These are phyloP conservation scores for Oryza meridionalis DNA, from an alignment of 176 grass and related monocot species.

Conservation along the genomic window DNA sequence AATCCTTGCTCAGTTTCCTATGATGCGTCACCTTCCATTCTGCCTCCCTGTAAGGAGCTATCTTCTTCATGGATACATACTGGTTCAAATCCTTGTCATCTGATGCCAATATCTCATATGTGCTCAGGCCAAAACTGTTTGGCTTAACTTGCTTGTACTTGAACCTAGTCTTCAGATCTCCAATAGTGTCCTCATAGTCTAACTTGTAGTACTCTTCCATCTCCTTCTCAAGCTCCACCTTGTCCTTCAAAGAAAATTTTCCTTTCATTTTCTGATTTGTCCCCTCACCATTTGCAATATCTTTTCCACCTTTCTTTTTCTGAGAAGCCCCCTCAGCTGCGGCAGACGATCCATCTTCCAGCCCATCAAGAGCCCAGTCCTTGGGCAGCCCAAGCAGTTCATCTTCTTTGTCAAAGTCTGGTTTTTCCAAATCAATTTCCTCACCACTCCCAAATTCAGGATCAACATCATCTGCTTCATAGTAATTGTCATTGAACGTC, in stretches of 20 bases:
- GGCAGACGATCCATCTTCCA: slow-evolving; percentile 46
- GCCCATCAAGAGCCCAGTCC: slow-evolving; percentile 49
- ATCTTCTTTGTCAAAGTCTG: slow-evolving; percentile 90
- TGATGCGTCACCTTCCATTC: slow-evolving; percentile 91
- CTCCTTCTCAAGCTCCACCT: slow-evolving; percentile 90
- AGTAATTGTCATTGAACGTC: slow-evolving; percentile 74
- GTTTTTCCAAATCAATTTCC: slow-evolving; percentile 69
- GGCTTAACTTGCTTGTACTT: slow-evolving; percentile 73
- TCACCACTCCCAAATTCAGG: slow-evolving; percentile 64
- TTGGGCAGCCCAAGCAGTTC: slow-evolving; percentile 75
- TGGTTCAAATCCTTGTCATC: slow-evolving; percentile 84
- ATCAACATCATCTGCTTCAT: slow-evolving; percentile 71
- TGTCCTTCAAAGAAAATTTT: slow-evolving; percentile 79
- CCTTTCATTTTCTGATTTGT: slow-evolving; percentile 46
- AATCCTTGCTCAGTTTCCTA: slow-evolving; percentile 63
- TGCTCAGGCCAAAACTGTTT: slow-evolving; percentile 65
- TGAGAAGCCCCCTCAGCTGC: slow-evolving; percentile 44
- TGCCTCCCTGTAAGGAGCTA: slow-evolving; percentile 81
- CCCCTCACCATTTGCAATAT: slow-evolving; percentile 24
- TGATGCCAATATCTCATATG: slow-evolving; percentile 63
- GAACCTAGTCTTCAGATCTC: slow-evolving; percentile 92
- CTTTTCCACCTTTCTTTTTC: slow-evolving; percentile 31
- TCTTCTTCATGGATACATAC: slow-evolving; percentile 91
- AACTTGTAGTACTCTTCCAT: slow-evolving; percentile 95
- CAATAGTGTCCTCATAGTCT: slow-evolving; percentile 93